A percentile compares a stretch with the other conserved stretches of the same genome.
phyloP scores from a whole-genome alignment of 495 filamentous ascomycete genomes.

The Penicillium fimorum region DNA sequence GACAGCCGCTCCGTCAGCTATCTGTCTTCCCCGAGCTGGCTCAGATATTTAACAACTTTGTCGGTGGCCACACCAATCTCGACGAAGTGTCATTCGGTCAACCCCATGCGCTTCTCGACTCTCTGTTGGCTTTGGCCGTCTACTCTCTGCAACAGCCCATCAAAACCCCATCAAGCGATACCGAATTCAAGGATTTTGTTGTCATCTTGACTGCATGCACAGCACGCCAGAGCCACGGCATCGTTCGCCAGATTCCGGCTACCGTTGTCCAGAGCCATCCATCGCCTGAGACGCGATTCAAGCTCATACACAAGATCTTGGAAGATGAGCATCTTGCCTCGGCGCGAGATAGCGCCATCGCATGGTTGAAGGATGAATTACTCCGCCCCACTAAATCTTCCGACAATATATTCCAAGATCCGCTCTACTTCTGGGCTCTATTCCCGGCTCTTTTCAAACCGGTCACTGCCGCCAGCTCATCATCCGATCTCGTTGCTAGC shows the following conservation, averaged over 20 bases:
- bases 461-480: conserved; percentile 20
- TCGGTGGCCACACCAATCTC: conserved; percentile 47
- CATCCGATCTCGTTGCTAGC: conserved; percentile 32
- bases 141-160: conserved; percentile 29
- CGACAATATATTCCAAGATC: conserved; percentile 34
- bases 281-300: conserved; percentile 62
- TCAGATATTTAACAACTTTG: conserved; percentile 57
- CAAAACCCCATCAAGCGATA: conserved; percentile 24
- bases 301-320: conserved; percentile 76
- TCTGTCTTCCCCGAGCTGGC: conserved; percentile 65
- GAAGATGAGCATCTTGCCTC: conserved; percentile 71
- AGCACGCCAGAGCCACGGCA: conserved; percentile 63
- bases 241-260: conserved; percentile 72
- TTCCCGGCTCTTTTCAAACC: conserved; percentile 38
- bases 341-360: conserved; percentile 76
- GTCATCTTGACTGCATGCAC: conserved; percentile 66
- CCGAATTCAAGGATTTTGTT: conserved; percentile 45
- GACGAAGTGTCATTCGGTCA: conserved; percentile 43
- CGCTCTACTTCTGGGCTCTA: conserved; percentile 53
- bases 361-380: conserved; percentile 86
- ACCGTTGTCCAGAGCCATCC: conserved; percentile 75
- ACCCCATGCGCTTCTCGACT: conserved; percentile 43
- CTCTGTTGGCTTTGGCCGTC: conserved; percentile 37
- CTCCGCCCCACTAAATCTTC: conserved; percentile 41
- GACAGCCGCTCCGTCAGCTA: conserved; percentile 33